Evolutionary conservation across 192 early-diverging fungal genomes (phyloP).

Genomic region (Pecoramyces ruminantium): DNA sequence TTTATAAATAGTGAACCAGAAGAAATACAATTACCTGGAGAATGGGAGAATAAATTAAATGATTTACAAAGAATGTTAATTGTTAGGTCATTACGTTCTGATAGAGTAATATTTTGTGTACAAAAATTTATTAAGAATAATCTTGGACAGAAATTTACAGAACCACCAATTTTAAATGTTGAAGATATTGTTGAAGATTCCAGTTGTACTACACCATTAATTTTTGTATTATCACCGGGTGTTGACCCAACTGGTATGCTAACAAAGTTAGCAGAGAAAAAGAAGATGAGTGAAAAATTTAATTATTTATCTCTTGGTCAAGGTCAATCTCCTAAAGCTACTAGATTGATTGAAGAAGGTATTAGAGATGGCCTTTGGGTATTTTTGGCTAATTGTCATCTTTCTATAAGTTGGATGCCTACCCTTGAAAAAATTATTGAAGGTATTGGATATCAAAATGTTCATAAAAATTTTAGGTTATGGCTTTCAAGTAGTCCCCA

Average conservation of each 20-base stretch:
- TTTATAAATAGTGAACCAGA: constrained; percentile 41
- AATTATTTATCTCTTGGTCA: constrained; percentile 40
- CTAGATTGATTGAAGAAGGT: constrained; percentile 36
- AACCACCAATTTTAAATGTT: constrained; percentile 37
- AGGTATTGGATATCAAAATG: constrained; percentile 24
- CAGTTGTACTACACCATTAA: constrained; percentile 26
- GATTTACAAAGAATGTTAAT: constrained; percentile 26
- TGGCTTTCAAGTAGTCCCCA: constrained; percentile 47
- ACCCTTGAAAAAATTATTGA: constrained; percentile 39
- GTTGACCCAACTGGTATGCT: constrained; percentile 24
- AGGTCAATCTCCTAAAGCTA: constrained; percentile 44
- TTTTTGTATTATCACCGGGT: constrained; percentile 47
- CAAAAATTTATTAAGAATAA: constrained; percentile 32
- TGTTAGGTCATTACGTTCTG: constrained; percentile 30
- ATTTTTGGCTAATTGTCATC: constrained; percentile 44
- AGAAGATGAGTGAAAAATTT: constrained; percentile 15
- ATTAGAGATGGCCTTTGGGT: constrained; percentile 43
- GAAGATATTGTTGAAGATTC: constrained; percentile 37
- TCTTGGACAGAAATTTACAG: constrained; percentile 33
- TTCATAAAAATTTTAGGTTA: constrained; percentile 34
- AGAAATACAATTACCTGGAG: constrained; percentile 24
- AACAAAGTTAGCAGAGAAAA: background rate
- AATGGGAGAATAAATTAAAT: constrained; percentile 30
- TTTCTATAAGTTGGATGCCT: constrained; percentile 48
- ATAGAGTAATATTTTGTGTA: constrained; percentile 40